Base-by-base conservation (phyloP, 2,329 filamentous ascomycete genomes). In the Sclerotinia glacialis region DNA sequence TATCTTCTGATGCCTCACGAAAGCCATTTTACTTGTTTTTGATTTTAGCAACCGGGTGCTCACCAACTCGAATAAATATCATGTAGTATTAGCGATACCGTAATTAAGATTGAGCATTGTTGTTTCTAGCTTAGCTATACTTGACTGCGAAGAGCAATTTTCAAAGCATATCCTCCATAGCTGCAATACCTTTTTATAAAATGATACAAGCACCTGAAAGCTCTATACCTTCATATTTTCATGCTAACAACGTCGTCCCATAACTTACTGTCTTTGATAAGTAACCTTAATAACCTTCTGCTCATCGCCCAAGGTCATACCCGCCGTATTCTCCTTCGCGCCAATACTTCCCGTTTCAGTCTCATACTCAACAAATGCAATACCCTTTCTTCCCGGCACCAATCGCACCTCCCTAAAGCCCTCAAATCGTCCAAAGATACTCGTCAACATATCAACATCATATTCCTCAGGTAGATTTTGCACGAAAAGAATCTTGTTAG, bases 281-380 rank as follows among this genome's bases (percentile, higher is more conserved):
- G 95, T 97, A 71, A 99, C 93, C 81, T 95, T 96, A 78, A 99
- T 92, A 9, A 87, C 83, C 80, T 92, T 91, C 71, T 85, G 85
- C 55, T 87, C 87, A 23, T 87, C 87, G 64, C 89, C 90, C 72
- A 99, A 81, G 31, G 86, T 82, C 86, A 95, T 93, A 28, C 92
- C 92, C 16, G 91, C 89, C 42, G 92, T 96, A 70, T 89, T 92
- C 82, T 98, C 94, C 83, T 97, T 98, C 23, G 95, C 95, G 65
- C 88, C 89, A 74, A 97, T 97, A 37, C 95, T 93, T 52, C 92
- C 93, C 58, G 89, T 85, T 80, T 98, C 93, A 71, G 86, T 88
- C 74, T 97, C 92, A 80, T 98, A 99, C 79, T 99, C 95, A 68
- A 97, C 92, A 78, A 99, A 99, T 0, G 93, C 95, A 78, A 99